Conservation (phyloP, 805 yeast genomes). For the Pichia pseudocactophila region DNA sequence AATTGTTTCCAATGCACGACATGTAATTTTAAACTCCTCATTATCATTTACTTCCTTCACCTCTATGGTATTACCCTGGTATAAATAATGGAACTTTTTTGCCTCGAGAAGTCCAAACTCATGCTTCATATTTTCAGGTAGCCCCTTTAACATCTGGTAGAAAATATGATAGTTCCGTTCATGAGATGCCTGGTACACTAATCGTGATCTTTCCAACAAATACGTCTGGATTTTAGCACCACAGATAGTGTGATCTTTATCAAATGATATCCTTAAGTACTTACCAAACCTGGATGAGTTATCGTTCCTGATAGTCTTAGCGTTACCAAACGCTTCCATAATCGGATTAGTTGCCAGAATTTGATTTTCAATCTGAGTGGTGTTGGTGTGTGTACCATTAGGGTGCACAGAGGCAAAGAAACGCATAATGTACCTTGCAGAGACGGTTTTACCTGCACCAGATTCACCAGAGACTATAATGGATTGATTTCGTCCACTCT, state of each 20-base stretch:
- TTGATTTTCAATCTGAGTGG: conserved; percentile 70
- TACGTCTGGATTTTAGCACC: conserved; percentile 95
- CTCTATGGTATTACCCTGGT: conserved; percentile 68
- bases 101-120: conserved; percentile 54
- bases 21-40: conserved; percentile 65
- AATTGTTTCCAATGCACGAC: conserved; percentile 66
- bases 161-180: conserved; percentile 95
- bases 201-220: conserved; percentile 82
- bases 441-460: conserved; percentile 97
- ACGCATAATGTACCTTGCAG: conserved; percentile 95
- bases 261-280: conserved; percentile 83
- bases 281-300: conserved; percentile 97
- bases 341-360: conserved; percentile 94
- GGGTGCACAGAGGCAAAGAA: conserved; percentile 89
- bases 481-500: conserved; percentile 78
- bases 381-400: conserved; percentile 41
- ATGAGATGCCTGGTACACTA: conserved; percentile 78
- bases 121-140: conserved; percentile 45
- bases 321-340: conserved; percentile 98
- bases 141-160: conserved; percentile 78
- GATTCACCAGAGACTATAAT: conserved; percentile 98
- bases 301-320: conserved; percentile 93
- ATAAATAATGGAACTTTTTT: conserved; percentile 67
- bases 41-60: conserved; percentile 78
- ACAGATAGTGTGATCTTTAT: conserved; percentile 62